Evolutionary conservation across 1,284 basidiomycete genomes (phyloP).

Genomic region (Boletus austroedulis): DNA sequence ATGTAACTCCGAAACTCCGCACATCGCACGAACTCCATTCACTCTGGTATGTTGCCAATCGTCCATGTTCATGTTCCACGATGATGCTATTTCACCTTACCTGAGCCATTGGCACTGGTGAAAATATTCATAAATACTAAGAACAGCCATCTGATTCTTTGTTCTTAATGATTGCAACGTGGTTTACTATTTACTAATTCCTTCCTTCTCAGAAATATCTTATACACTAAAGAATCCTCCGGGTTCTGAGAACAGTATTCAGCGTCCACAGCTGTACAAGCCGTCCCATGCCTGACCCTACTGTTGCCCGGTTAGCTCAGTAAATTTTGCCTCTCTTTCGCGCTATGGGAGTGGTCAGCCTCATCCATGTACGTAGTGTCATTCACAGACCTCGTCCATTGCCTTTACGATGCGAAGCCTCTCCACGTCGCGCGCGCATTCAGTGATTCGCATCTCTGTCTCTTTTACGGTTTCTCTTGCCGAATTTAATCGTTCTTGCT

Average conservation of each 20-base stretch:
- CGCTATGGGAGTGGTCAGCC: slow-evolving; percentile 26
- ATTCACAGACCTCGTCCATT: slow-evolving; percentile 31
- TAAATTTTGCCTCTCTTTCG: slow-evolving; percentile 29
- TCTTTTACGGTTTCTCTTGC: slow-evolving; percentile 32
- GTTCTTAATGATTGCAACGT: background rate
- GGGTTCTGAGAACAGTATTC: too few species aligned
- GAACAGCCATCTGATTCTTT: slow-evolving; percentile 36
- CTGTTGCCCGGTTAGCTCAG: slow-evolving; percentile 14
- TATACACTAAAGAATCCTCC: background rate
- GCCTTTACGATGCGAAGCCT: slow-evolving; percentile 32
- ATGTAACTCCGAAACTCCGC: background rate
- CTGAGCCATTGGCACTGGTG: slow-evolving; percentile 35
- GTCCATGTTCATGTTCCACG: background rate
- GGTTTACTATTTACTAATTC: slow-evolving; percentile 14
- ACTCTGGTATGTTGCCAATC: slow-evolving; percentile 5
- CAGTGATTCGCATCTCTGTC: slow-evolving; percentile 25
- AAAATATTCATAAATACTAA: slow-evolving; percentile 29
- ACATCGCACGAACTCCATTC: background rate
- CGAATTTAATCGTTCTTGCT: slow-evolving; percentile 32
- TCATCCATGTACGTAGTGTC: background rate
- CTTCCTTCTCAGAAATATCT: slow-evolving; percentile 4
- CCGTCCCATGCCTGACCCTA: background rate
- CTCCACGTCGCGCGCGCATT: slow-evolving; percentile 35
- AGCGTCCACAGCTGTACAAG: too few species aligned
- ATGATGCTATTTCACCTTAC: slow-evolving; percentile 30